A percentile compares a stretch with the other conserved stretches of the same genome.
These are phyloP conservation scores for Ganoderma leucocontextum DNA, from an alignment of 1,284 basidiomycete species.

Conservation along the genomic window DNA sequence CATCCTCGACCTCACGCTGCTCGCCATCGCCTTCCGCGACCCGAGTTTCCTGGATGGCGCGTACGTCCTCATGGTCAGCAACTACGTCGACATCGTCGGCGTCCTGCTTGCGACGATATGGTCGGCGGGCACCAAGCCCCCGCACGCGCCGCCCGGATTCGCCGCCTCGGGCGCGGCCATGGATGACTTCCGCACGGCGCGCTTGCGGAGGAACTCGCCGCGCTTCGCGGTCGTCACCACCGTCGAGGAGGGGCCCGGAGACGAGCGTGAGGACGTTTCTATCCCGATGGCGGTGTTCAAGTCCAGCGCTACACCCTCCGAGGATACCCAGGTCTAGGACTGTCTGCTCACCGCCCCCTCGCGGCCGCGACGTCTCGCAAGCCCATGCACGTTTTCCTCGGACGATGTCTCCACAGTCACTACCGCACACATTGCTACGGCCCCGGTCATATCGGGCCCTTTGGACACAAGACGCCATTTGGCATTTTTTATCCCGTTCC, in stretches of 20 bases:
- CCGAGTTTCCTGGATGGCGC: constrained; percentile 20
- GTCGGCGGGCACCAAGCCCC: background rate
- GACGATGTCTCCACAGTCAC: background rate
- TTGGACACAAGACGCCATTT: background rate
- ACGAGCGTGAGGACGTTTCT: background rate
- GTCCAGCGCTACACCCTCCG: background rate
- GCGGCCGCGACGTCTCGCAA: background rate
- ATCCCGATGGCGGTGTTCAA: background rate
- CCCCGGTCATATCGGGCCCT: background rate
- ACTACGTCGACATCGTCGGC: constrained; percentile 32
- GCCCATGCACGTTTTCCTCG: background rate
- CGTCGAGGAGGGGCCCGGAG: background rate
- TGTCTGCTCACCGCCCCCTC: background rate
- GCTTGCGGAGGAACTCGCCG: background rate
- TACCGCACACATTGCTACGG: background rate
- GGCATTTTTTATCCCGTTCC: background rate
- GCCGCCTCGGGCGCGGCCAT: no score
- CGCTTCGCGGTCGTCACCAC: background rate
- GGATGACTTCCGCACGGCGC: background rate
- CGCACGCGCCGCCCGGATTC: no score
- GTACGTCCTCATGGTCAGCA: constrained; percentile 30
- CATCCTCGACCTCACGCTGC: constrained; percentile 38
- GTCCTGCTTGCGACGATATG: constrained; percentile 28
- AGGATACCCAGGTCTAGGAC: background rate
- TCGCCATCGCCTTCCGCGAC: constrained; percentile 30